These are phyloP conservation scores for Boletus huronensis DNA, from an alignment of 768 basidiomycete genomes.

Conservation along the genomic window DNA sequence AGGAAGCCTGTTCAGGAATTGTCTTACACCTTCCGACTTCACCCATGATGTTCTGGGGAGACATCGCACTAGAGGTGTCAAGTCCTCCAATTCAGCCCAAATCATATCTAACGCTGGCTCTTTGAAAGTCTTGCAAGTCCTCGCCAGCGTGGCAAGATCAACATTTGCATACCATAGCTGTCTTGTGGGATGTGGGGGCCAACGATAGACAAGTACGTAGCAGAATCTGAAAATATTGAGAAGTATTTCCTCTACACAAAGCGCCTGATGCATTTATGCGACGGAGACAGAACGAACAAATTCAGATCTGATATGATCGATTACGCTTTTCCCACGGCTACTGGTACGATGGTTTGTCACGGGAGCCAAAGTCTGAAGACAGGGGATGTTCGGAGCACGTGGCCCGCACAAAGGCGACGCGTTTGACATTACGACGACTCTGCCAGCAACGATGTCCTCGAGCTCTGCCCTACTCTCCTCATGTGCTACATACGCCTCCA, in stretches of 20 bases:
- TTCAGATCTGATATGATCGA: no score
- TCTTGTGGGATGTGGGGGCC: no score
- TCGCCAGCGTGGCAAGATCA: not conserved
- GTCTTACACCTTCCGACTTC: slow-evolving; percentile 2
- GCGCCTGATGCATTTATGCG: slow-evolving; percentile 5
- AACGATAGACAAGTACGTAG: no score
- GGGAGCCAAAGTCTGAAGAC: no score
- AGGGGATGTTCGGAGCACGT: slow-evolving; percentile 6
- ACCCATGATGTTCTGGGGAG: slow-evolving; percentile 2
- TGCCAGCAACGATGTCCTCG: slow-evolving; percentile 18
- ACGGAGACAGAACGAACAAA: no score
- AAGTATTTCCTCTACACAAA: slow-evolving; percentile 11
- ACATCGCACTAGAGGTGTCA: slow-evolving; percentile 11
- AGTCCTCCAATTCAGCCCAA: slow-evolving; percentile 8
- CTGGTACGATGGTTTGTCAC: no score
- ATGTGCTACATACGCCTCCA: slow-evolving; percentile 28
- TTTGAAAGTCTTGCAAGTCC: slow-evolving; percentile 16
- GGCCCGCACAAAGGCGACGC: slow-evolving; percentile 9
- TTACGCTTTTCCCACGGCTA: no score
- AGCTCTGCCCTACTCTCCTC: slow-evolving; percentile 17
- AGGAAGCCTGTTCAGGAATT: not conserved
- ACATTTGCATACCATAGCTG: not conserved
- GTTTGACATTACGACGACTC: not conserved
- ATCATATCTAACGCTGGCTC: slow-evolving; percentile 8
- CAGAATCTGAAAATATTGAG: slow-evolving; percentile 11